Evolutionary conservation across 345 rosid species (phyloP).

Genomic region (Eucalyptus fibrosa): DNA sequence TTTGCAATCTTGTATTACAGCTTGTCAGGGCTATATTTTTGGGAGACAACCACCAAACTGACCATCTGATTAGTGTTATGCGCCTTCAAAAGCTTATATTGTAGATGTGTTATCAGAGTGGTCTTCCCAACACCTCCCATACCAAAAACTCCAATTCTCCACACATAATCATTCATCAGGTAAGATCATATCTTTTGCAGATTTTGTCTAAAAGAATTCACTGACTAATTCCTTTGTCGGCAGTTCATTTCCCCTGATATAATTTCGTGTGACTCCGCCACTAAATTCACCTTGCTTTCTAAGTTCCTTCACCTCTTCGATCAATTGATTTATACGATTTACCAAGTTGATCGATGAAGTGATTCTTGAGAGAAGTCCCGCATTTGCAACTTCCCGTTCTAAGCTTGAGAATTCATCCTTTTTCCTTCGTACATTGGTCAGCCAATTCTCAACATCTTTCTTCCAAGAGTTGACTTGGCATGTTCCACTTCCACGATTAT

Average conservation of each 20-base stretch:
- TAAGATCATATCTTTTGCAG: neutral
- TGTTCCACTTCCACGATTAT: neutral
- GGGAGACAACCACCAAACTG: neutral
- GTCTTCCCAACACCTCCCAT: constrained; percentile 1
- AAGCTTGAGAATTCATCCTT: neutral
- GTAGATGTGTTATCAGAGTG: neutral
- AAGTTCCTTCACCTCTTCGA: neutral
- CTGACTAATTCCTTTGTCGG: neutral
- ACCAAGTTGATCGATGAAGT: neutral
- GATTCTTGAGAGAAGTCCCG: neutral
- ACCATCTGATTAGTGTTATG: neutral
- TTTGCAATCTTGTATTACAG: neutral
- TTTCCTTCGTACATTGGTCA: neutral
- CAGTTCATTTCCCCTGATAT: neutral
- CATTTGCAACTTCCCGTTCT: neutral
- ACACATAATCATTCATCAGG: neutral
- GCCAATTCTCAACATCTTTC: neutral
- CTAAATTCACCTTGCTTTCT: neutral
- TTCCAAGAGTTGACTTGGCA: neutral
- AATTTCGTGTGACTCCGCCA: neutral
- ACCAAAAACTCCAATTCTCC: neutral
- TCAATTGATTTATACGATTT: neutral
- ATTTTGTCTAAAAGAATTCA: neutral
- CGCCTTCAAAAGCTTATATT: neutral
- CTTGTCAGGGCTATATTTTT: neutral